A percentile compares a stretch with the other conserved stretches of the same genome.
Conservation (phyloP, 2,329 filamentous ascomycete species). For the Tolypocladium inflatum region DNA sequence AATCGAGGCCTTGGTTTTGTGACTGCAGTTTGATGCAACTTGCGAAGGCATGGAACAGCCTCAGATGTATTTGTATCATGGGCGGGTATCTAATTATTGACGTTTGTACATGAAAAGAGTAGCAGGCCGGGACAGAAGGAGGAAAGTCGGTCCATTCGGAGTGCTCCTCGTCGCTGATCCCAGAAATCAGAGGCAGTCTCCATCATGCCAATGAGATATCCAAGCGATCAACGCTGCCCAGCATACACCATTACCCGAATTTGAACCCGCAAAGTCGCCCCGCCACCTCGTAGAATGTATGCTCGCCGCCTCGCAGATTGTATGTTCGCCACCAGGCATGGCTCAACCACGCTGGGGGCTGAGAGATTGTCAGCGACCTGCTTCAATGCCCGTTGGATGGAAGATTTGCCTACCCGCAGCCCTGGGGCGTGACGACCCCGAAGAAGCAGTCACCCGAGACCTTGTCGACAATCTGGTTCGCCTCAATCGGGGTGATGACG, state of each 20-base stretch:
- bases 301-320: not conserved
- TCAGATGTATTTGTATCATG: not conserved
- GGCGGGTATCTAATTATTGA: not conserved
- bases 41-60: too few species aligned
- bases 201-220: not conserved
- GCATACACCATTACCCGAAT: not conserved
- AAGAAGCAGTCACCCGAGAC: constrained; percentile 42
- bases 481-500: constrained; percentile 43
- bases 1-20: not conserved
- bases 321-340: not conserved
- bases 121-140: not conserved
- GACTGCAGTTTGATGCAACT: too few species aligned
- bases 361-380: not conserved
- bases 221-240: not conserved
- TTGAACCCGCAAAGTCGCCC: not conserved
- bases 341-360: not conserved
- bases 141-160: not conserved
- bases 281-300: not conserved
- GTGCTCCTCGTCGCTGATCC: not conserved
- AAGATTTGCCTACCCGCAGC: constrained; percentile 41
- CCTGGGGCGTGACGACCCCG: constrained; percentile 44
- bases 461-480: constrained; percentile 41
- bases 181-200: not conserved
- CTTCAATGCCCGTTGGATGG: not conserved
- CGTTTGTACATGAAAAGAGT: not conserved